Base-by-base conservation (phyloP, 495 filamentous ascomycete species). In the Podospora tetraspora region DNA sequence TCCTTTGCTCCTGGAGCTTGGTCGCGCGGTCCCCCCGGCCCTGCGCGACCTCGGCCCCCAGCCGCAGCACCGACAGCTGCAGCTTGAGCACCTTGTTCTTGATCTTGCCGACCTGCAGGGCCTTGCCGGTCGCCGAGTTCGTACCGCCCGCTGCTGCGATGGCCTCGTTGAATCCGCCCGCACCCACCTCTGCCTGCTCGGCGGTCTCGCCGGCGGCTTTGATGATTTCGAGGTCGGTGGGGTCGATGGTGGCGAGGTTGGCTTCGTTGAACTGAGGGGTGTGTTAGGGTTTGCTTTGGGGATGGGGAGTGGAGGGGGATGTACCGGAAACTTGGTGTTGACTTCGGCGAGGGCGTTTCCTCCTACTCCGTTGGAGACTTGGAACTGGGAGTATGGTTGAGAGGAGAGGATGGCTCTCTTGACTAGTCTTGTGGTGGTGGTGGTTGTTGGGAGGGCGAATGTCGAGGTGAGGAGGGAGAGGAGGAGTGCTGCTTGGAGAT, bases 81-180 rank as follows among this genome's bases (percentile, higher is more conserved):
- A 85, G 74, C 75, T 85, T 85, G 52, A 85, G 74, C 59, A 85
- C 81, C 78, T 85, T 85, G 76, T 85, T 85, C 78, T 83, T 83
- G 69, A 83, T 85, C 74, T 85, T 85, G 67, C 83, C 83, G 63
- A 80, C 81, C 77, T 83, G 78, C n/a, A 83, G 75, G 7, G 77
- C 78, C 66, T 62, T 59, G 27, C 74, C 77, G 11, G 72, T 71
- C 1, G 73, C 57, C 10, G 78, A 74, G 21, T 65, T 62, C 12
- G 72, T 69, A 43, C 75, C 75, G 3, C 78, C 79, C 21, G 77
- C 79, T 5, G 80, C 77, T 6, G 66, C 69, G 59, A 82, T 82
- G 62, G 78, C 79, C n/a, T 75, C 74, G 70, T 82, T 81, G 71
- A 81, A 82, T n/a, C 78, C 78, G 22, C 76, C 79, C 3, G 73